These are phyloP conservation scores for Yarrowia phangngaensis DNA, from an alignment of 805 yeast species.

Conservation along the genomic window DNA sequence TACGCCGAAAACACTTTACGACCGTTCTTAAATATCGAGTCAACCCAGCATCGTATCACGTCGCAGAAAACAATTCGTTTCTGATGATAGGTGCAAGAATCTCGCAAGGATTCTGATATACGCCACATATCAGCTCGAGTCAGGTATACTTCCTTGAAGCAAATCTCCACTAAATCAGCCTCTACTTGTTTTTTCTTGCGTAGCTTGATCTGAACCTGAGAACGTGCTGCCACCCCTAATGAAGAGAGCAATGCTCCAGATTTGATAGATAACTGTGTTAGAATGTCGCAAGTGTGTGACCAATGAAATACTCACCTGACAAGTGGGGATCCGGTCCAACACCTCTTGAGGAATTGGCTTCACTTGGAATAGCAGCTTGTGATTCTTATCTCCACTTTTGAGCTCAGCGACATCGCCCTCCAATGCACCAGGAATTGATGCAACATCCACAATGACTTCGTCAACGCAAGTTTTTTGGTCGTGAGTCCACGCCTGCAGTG, in stretches of 20 bases:
- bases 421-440: conserved; percentile 50
- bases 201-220: conserved; percentile 34
- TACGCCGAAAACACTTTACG: conserved; percentile 69
- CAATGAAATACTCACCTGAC: conserved; percentile 18
- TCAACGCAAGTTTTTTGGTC: conserved; percentile 57
- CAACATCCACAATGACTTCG: conserved; percentile 60
- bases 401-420: conserved; percentile 76
- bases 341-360: conserved; percentile 15
- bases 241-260: conserved; percentile 30
- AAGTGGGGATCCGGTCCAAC: conserved; percentile 7
- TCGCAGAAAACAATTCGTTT: conserved; percentile 61
- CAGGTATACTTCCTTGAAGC: conserved; percentile 71
- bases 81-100: conserved; percentile 60
- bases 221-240: conserved; percentile 64
- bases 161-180: conserved; percentile 78
- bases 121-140: conserved; percentile 94
- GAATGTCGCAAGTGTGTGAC: no score
- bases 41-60: conserved; percentile 63
- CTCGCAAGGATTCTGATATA: conserved; percentile 57
- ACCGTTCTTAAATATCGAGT: conserved; percentile 64
- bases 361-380: conserved; percentile 34
- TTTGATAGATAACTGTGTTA: conserved; percentile 30
- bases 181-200: conserved; percentile 48
- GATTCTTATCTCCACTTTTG: conserved; percentile 35
- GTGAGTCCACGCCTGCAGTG: conserved; percentile 49